Conservation (phyloP, 805 yeast genomes). For the Cyberlindnera maclurae region DNA sequence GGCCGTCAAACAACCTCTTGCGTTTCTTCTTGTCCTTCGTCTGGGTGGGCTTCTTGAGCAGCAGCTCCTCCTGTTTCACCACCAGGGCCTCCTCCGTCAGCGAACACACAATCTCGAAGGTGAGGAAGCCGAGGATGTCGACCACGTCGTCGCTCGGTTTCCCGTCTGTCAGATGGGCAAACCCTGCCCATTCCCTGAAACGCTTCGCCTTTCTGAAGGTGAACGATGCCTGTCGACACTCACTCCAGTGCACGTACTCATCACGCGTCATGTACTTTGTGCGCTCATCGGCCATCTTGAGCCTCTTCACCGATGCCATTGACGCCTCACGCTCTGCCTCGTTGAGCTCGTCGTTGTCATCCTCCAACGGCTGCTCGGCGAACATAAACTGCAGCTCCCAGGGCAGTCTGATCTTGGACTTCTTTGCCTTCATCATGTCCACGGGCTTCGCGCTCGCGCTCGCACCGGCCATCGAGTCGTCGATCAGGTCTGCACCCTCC, state of each 20-base stretch:
- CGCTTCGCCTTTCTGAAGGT: conserved; percentile 92
- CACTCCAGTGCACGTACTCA: conserved; percentile 98
- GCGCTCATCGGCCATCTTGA: conserved; percentile 90
- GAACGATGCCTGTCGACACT: conserved; percentile 94
- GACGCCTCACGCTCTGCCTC: conserved; percentile 90
- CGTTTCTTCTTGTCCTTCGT: conserved; percentile 38
- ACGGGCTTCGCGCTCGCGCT: conserved; percentile 29
- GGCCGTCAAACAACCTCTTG: conserved; percentile 73
- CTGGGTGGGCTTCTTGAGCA: conserved; percentile 27
- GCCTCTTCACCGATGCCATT: conserved; percentile 76
- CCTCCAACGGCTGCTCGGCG: conserved; percentile 77
- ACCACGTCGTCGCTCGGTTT: conserved; percentile 95
- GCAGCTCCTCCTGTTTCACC: conserved; percentile 65
- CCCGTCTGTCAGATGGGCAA: conserved; percentile 74
- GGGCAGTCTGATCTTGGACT: conserved; percentile 76
- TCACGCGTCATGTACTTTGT: conserved; percentile 92
- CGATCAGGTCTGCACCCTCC: conserved; percentile 46
- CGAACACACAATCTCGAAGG: conserved; percentile 94
- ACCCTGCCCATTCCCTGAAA: conserved; percentile 94
- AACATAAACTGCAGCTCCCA: conserved; percentile 97
- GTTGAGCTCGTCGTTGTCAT: conserved; percentile 61
- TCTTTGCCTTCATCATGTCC: conserved; percentile 51
- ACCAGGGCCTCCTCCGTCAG: conserved; percentile 86
- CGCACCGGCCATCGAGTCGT: conserved; percentile 23
- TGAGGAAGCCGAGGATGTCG: conserved; percentile 89